Base-by-base conservation (phyloP, 73 alveolate species). In the Paramecium tetraurelia region DNA sequence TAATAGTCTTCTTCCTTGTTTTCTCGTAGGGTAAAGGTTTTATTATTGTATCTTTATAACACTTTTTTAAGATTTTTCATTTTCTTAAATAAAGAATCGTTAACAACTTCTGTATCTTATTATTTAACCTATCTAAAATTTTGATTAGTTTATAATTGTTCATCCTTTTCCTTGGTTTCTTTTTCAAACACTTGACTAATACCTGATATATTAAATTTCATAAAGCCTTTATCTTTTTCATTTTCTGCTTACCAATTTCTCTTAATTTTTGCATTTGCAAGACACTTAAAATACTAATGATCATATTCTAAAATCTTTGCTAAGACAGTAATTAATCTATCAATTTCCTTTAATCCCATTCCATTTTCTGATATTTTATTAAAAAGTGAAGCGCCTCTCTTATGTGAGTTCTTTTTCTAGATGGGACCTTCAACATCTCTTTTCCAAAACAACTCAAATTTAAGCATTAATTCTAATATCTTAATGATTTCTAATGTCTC, bases 41-140 rank as follows among this genome's bases (percentile, higher is more conserved):
- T 89, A 70, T 89, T 89, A 21, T 77, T 71, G 21, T 89, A 89
- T 70, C 53, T 89, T 21, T 70, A 22, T 89, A 89, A 36, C 0
- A 89, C 94, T 21, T 89, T 89, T 29, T 59, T 89, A 5, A 89
- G 71, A 12, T 59, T 63, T 89, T 72, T 46, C 50, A 89, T 41
- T 72, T 89, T 89, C 41, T 89, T 89, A 35, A 89, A 89, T 48
- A 89, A 63, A 44, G 94, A 84, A 70, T 89, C 94, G 24, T 77
- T 89, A 1, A 89, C 59, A 14, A 89, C 84, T 31, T 89, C 94
- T 20, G 94, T 40, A 43, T 83, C 88, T 70, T 70, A 44, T 12
- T 44, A 35, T 70, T 69, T 72, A 40, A 69, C 38, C 31, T 20
- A 22, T 33, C 27, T 68, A 9, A 27, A 14, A 41, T 58, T 86